Evolutionary conservation across 129 eudicot genomes (phyloP), one percentile per base, ranked within the genome.

Genomic region (Lonicera japonica): DNA sequence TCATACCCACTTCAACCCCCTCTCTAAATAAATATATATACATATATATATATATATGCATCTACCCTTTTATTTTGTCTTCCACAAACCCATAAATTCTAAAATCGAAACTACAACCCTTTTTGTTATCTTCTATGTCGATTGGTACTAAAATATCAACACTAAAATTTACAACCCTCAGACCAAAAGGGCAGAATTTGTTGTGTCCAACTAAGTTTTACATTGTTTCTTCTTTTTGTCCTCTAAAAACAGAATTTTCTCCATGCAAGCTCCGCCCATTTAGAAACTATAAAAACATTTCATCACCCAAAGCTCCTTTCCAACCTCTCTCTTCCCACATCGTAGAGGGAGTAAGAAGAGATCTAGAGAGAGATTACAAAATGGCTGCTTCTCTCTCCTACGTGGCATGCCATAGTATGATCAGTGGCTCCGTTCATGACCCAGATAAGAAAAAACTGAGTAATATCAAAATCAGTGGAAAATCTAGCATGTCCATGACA

Each of bases 261-360:
- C 16, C 13, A 43, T 43, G 13, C 16, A 3, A 10, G 2, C 50
- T 43, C 50, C 50, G 50, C 50, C 50, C 50, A 43, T 1, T 8
- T 38, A 10, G 2, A 10, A 43, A 10, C 72, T 75, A 80, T 75
- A 75, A 70, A 51, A 67, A 45, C 69, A 61, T 38, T 25, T 60
- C 61, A 63, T 59, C 68, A 56, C 69, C 65, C 75, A 23, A 70
- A 67, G 63, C 86, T 25, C 66, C 72, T 80, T 72, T 74, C 84
- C 84, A 79, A 65, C 70, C 48, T 63, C 62, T 68, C 51, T 67
- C 45, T 38, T 29, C 21, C 45, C 15, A 23, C 10, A 21, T 29
- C 50, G 1, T 43, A 63, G 67, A 63, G 40, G 12, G 16, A 43
- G 13, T n/a, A n/a, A n/a, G n/a, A n/a, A n/a, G n/a, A n/a, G n/a